Conservation (phyloP, 2,329 filamentous ascomycete genomes). For the Fusarium anguioides region DNA sequence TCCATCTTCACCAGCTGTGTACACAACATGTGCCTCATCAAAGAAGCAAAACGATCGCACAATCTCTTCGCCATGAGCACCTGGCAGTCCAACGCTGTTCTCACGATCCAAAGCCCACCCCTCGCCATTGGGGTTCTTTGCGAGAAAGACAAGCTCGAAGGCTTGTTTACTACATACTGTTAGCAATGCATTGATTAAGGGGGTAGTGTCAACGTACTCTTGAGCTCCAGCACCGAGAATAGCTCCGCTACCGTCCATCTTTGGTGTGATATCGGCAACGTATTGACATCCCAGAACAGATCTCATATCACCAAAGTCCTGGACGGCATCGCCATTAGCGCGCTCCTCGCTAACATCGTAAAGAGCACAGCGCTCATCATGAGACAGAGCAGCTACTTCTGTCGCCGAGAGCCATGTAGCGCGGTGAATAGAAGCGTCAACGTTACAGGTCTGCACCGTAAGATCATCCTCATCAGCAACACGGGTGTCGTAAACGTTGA, state of each 20-base stretch:
- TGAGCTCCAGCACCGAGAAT: constrained; percentile 74
- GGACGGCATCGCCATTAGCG: constrained; percentile 66
- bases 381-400: constrained; percentile 77
- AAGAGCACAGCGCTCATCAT: constrained; percentile 81
- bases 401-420: constrained; percentile 74
- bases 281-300: constrained; percentile 77
- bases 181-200: constrained; percentile 34
- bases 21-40: constrained; percentile 68
- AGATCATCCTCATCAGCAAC: constrained; percentile 81
- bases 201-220: constrained; percentile 64
- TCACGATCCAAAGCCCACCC: constrained; percentile 67
- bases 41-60: constrained; percentile 73
- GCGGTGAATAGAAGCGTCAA: constrained; percentile 78
- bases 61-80: constrained; percentile 72
- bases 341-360: constrained; percentile 75
- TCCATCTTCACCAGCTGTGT: constrained; percentile 69
- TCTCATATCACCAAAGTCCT: constrained; percentile 76
- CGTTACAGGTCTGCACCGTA: constrained; percentile 81
- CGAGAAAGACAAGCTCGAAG: constrained; percentile 71
- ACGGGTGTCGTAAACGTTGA: constrained; percentile 79
- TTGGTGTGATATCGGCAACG: constrained; percentile 72
- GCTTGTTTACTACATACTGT: constrained; percentile 57
- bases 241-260: constrained; percentile 67
- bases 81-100: constrained; percentile 68
- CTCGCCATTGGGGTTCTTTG: constrained; percentile 55